These are phyloP conservation scores for Parathielavia hyrcaniae DNA, from an alignment of 495 filamentous ascomycete species.

Conservation along the genomic window DNA sequence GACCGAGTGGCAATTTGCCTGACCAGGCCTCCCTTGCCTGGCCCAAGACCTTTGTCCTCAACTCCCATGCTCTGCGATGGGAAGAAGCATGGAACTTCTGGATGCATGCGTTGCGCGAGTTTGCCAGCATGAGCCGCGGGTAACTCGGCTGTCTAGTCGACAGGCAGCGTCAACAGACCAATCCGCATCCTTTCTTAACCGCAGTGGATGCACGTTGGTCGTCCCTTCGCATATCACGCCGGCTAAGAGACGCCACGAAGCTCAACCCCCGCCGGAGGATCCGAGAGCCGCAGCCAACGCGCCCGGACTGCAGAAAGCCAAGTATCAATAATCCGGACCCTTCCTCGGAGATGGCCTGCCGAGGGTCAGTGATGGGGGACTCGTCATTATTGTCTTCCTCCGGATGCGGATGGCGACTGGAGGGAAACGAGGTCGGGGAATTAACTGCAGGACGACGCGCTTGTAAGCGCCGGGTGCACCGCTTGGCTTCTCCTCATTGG, in stretches of 20 bases:
- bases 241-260: background rate
- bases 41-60: background rate
- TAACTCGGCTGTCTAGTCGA: slow-evolving; percentile 9
- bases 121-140: slow-evolving; percentile 2
- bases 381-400: background rate
- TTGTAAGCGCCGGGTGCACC: slow-evolving; percentile 30
- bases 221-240: background rate
- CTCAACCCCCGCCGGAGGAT: background rate
- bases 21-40: background rate
- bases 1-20: background rate
- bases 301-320: background rate
- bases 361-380: slow-evolving; percentile 2
- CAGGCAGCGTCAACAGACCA: slow-evolving; percentile 18
- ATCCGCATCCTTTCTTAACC: slow-evolving; percentile 12
- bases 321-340: background rate
- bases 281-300: background rate
- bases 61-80: background rate
- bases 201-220: slow-evolving; percentile 8
- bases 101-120: background rate
- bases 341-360: slow-evolving; percentile 5
- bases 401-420: slow-evolving; percentile 1
- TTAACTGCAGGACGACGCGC: slow-evolving; percentile 26
- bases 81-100: slow-evolving; percentile 7
- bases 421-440: background rate
- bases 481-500: slow-evolving; percentile 17